Conservation (phyloP, 345 rosid species). For the Eucalyptus tenuipes region DNA sequence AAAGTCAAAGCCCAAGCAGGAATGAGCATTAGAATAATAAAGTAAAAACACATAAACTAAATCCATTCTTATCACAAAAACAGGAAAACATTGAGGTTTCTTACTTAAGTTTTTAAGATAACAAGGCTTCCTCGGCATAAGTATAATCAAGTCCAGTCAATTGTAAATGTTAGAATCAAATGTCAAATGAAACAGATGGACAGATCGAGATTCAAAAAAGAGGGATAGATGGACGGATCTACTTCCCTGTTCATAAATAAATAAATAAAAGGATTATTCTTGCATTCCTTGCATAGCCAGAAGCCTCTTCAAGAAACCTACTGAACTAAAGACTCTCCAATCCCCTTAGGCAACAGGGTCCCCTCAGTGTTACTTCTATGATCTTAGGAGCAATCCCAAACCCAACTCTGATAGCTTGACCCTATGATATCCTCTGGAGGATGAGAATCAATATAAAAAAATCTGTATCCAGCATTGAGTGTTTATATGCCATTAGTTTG, state of each 20-base stretch:
- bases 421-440: not conserved
- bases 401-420: not conserved
- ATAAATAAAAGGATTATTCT: not conserved
- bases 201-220: not conserved
- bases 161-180: not conserved
- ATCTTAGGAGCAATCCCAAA: not conserved
- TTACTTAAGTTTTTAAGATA: not conserved
- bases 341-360: not conserved
- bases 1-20: not conserved
- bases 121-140: not conserved
- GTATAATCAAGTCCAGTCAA: not conserved
- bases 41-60: not conserved
- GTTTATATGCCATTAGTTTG: not conserved
- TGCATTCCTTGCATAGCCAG: not conserved
- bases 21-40: not conserved
- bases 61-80: not conserved
- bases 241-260: not conserved
- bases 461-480: not conserved
- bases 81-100: not conserved
- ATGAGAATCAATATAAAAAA: not conserved
- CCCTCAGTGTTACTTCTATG: not conserved
- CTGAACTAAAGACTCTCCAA: not conserved
- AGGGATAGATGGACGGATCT: not conserved
- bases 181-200: not conserved
- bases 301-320: not conserved